These are phyloP conservation scores for Lactarius sp. DNA, from an alignment of 768 basidiomycete genomes.

Conservation along the genomic window DNA sequence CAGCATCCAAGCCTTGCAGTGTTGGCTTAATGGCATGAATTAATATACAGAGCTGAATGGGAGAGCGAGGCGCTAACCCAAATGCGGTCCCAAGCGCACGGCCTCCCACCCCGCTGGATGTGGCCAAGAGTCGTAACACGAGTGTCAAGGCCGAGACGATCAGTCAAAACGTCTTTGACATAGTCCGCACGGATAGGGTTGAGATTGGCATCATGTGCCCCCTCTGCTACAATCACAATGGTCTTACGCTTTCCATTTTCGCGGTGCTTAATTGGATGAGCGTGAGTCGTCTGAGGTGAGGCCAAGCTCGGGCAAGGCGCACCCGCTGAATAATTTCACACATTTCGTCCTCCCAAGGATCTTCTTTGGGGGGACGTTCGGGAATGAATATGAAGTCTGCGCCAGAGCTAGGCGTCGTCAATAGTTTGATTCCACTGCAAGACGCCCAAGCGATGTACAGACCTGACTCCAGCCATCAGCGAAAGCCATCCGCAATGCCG, in stretches of 20 bases:
- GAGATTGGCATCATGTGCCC: slow-evolving; percentile 81
- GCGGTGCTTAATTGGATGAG: slow-evolving; percentile 60
- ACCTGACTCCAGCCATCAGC: slow-evolving; percentile 87
- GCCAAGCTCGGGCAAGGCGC: slow-evolving; percentile 28
- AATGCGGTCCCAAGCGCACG: slow-evolving; percentile 90
- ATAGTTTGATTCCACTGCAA: background rate
- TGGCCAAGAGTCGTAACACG: slow-evolving; percentile 96
- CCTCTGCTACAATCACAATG: slow-evolving; percentile 97
- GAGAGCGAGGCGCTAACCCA: slow-evolving; percentile 44
- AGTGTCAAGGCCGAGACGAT: slow-evolving; percentile 88
- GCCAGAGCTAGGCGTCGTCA: slow-evolving; percentile 51
- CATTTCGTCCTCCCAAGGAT: slow-evolving; percentile 91
- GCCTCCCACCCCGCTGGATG: slow-evolving; percentile 91
- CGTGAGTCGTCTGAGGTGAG: slow-evolving; percentile 8
- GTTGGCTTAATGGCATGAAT: slow-evolving; percentile 58
- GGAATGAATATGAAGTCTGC: slow-evolving; percentile 99
- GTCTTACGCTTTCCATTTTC: slow-evolving; percentile 93
- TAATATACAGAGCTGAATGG: slow-evolving; percentile 3
- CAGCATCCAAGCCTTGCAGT: slow-evolving; percentile 92
- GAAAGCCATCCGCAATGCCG: slow-evolving; percentile 99
- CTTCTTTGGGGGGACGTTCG: slow-evolving; percentile 73
- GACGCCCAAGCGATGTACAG: slow-evolving; percentile 27
- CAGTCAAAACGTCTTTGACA: slow-evolving; percentile 83
- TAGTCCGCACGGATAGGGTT: slow-evolving; percentile 91
- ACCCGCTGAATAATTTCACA: slow-evolving; percentile 79